Base-by-base conservation (phyloP, 1,139 yeast species). In the Geotrichum klebahnii region DNA sequence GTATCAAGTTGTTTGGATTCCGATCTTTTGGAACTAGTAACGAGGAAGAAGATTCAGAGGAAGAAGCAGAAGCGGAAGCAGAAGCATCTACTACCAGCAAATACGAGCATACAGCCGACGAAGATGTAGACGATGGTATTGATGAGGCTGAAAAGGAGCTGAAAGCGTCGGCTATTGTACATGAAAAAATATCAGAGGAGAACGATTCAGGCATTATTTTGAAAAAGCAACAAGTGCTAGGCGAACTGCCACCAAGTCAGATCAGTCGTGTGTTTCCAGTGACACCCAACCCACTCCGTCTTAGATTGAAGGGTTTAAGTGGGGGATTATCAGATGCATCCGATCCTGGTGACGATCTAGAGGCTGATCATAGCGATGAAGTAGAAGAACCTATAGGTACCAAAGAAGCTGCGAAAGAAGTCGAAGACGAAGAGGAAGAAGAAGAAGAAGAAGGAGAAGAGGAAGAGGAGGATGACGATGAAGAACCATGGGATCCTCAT, bases 401-500 rank as follows among this genome's bases (percentile, higher is more conserved):
- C 36, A 12, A 14, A 19, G 42, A 37, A 1, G 39, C 14, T 2
- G 50, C n/a, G 29, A 33, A 38, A 22, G 39, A 20, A 4, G 50
- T 38, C 20, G 29, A 19, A 37, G 9, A 29, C 40, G 42, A 35
- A 28, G 47, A 26, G 14, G 47, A 29, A 2, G 41, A 26, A 12
- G 41, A 33, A 29, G 17, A 22, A 2, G 37, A 20, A 23, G 32
- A 23, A 32, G n/a, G 17, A 14, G 22, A n/a, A 26, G 26, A 16
- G 3, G 39, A 28, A 4, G 44, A 37, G 16, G 29, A 16, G 14
- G 5, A 28, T 9, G 54, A 33, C 3, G 53, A 47, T 20, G 53
- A 46, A 10, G 55, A 45, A 32, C 39, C 45, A 8, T 58, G 60
- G 64, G 61, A 60, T 37, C 63, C 64, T 10, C 50, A 50, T 6